These are phyloP conservation scores for Stagonosporopsis rhizophila DNA, from an alignment of 2,329 filamentous ascomycete species.

Conservation along the genomic window DNA sequence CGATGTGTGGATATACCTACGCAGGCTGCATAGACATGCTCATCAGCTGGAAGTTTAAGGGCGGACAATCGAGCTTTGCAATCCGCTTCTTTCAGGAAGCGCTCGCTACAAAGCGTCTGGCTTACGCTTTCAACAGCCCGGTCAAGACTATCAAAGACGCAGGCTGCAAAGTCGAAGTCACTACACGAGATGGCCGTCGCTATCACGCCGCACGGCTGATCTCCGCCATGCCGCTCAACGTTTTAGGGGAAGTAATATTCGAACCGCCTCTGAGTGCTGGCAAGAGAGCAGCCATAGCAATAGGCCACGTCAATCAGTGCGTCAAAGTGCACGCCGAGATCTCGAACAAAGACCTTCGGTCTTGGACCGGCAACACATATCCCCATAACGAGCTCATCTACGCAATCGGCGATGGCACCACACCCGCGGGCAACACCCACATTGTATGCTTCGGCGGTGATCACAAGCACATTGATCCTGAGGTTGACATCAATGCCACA, in stretches of 20 bases:
- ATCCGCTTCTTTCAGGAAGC: conserved; percentile 57
- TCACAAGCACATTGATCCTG: conserved; percentile 54
- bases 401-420: conserved; percentile 54
- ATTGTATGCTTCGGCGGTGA: conserved; percentile 56
- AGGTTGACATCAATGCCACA: conserved; percentile 50
- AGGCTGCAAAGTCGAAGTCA: conserved; percentile 42
- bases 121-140: conserved; percentile 53
- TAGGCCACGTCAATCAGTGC: conserved; percentile 56
- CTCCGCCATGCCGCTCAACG: conserved; percentile 56
- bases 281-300: conserved; percentile 48
- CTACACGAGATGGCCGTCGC: conserved; percentile 41
- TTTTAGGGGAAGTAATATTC: conserved; percentile 52
- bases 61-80: conserved; percentile 57
- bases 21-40: conserved; percentile 53
- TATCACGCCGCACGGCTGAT: conserved; percentile 44
- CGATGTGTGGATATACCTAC: conserved; percentile 32
- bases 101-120: conserved; percentile 47
- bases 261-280: conserved; percentile 49
- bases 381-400: conserved; percentile 54
- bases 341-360: conserved; percentile 51
- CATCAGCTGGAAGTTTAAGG: conserved; percentile 43
- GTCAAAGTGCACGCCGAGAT: conserved; percentile 58
- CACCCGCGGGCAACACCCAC: conserved; percentile 55
- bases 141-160: conserved; percentile 45
- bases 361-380: conserved; percentile 54